A percentile compares a stretch with the other conserved stretches of the same genome.
These are phyloP conservation scores for Colletotrichum higginsianum DNA, from an alignment of 2,329 filamentous ascomycete genomes.

Conservation along the genomic window DNA sequence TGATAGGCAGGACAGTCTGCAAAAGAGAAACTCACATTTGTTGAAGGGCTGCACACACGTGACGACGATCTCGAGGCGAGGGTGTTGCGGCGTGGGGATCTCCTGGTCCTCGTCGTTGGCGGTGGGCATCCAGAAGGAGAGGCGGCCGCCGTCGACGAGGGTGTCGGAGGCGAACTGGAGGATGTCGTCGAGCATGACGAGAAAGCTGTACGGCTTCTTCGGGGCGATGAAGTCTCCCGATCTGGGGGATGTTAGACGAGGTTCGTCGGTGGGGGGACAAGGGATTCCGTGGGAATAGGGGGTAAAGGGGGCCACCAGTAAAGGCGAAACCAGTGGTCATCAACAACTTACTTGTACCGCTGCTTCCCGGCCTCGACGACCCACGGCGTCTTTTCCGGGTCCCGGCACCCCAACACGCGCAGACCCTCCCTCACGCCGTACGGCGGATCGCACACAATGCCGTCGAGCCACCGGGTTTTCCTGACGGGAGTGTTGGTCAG, in stretches of 20 bases:
- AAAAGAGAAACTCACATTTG: constrained; percentile 73
- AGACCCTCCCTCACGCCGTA: constrained; percentile 96
- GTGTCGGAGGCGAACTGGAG: constrained; percentile 84
- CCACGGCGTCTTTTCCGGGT: constrained; percentile 72
- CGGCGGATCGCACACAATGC: constrained; percentile 94
- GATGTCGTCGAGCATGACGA: constrained; percentile 91
- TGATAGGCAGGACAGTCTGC: not conserved
- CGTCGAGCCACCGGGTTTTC: constrained; percentile 78
- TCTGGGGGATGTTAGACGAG: constrained; percentile 53
- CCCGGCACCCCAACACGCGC: constrained; percentile 85
- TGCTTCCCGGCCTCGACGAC: constrained; percentile 79
- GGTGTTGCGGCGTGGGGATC: constrained; percentile 83
- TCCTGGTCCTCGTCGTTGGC: constrained; percentile 84
- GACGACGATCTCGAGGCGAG: constrained; percentile 79
- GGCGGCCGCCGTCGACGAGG: constrained; percentile 82
- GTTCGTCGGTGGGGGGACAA: not conserved
- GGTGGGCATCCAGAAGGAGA: constrained; percentile 98
- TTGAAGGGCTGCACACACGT: constrained; percentile 91
- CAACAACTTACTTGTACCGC: constrained; percentile 73
- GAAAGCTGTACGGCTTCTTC: constrained; percentile 92
- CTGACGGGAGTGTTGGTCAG: constrained; percentile 88
- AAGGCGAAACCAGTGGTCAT: not conserved
- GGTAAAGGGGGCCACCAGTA: constrained; percentile 31
- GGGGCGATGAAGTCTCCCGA: constrained; percentile 83
- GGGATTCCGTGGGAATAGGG: constrained; percentile 44